Evolutionary conservation across 2,329 filamentous ascomycete species (phyloP).

Genomic region (Atkinsonella hypoxylon): DNA sequence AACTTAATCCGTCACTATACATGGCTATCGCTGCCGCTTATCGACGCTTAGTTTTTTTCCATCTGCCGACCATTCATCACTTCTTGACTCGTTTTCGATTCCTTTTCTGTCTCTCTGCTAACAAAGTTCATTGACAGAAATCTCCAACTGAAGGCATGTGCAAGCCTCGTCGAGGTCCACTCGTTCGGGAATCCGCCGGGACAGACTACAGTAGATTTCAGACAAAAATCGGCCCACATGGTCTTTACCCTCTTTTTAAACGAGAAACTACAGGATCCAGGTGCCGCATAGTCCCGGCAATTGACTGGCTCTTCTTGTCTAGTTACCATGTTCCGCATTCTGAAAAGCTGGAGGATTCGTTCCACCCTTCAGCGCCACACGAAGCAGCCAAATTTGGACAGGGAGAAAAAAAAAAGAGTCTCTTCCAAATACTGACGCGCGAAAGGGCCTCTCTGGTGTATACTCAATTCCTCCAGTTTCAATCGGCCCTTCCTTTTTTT

Average conservation of each 20-base stretch:
- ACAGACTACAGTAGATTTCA: not conserved
- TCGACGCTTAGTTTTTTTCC: not conserved
- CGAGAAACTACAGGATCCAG: not conserved
- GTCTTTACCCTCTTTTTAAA: not conserved
- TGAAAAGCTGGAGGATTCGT: not conserved
- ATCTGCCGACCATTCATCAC: not conserved
- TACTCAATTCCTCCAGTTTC: not conserved
- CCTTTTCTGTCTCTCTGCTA: not conserved
- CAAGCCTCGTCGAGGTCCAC: not conserved
- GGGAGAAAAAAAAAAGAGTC: not conserved
- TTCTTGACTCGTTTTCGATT: not conserved
- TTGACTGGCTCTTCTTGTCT: not conserved
- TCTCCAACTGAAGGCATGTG: not conserved
- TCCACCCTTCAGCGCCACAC: not conserved
- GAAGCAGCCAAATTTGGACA: not conserved
- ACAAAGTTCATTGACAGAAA: not conserved
- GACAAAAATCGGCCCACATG: slow-evolving; percentile 1
- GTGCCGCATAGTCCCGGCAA: slow-evolving; percentile 2
- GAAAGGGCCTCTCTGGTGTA: not conserved
- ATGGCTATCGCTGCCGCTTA: not conserved
- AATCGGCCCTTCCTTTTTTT: not conserved
- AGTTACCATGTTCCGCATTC: too few relatives aligned
- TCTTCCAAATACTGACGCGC: not conserved
- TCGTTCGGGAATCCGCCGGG: not conserved
- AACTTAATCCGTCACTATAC: not conserved